Base-by-base conservation (phyloP, 2,329 filamentous ascomycete species). In the Penicillium decumbens region DNA sequence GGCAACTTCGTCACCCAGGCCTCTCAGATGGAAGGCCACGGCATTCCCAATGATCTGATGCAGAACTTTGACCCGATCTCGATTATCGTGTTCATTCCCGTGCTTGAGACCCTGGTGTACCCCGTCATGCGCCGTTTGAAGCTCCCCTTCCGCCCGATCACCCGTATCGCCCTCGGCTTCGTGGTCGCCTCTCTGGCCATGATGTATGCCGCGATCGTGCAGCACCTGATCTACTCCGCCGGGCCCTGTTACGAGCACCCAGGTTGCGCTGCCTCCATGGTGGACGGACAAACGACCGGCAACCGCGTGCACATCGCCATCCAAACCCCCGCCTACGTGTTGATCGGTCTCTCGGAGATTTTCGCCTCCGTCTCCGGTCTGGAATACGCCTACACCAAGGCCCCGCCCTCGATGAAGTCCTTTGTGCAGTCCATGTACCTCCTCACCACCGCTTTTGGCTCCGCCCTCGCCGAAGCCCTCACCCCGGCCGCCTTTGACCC, bases 31-130 rank as follows among this genome's bases (percentile, higher is more conserved):
- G 61, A 78, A 45, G 79, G 84, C 2, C 76, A 85, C 63, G 85
- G 86, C 28, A 78, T 88, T 3, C 88, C 87, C 61, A 91, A 91
- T 74, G 87, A 91, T 64, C 73, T 90, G 49, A 80, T 91, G 61
- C 80, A 83, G 66, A 89, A 89, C 71, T 75, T 91, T 35, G 84
- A 90, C 67, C 85, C 87, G 5, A 81, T 91, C 56, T 80, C 85
- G 24, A 81, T 90, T 54, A 80, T 91, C 59, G 82, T 91, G 63
- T 80, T 90, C 69, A 85, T 89, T 42, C 86, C 86, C 2, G 72
- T 90, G 54, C 79, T 83, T 55, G 87, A 91, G 63, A 76, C 75
- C 25, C n/a, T 83, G 32, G 59, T 91, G 50, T 91, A 89, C 69
- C 88, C 87, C 0, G 64, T 76, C 15, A 77, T 90, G 49, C 82